phyloP scores from a whole-genome alignment of 2,329 filamentous ascomycete genomes.

The Cordyceps tenuipes region DNA sequence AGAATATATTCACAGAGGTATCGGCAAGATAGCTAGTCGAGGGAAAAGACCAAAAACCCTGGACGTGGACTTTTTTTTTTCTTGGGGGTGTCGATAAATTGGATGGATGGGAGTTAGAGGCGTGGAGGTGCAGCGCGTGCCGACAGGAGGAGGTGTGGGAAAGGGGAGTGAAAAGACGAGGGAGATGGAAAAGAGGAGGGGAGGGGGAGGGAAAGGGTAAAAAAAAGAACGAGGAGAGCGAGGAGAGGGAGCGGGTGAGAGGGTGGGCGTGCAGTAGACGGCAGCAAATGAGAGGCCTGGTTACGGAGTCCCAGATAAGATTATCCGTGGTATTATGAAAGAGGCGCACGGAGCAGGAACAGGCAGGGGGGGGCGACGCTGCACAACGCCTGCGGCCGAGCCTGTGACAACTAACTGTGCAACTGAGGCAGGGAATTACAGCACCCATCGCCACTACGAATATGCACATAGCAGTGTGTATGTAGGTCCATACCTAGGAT shows the following conservation, averaged over 20 bases:
- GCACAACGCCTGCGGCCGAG: too few relatives aligned
- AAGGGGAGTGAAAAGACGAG: conserved; percentile 22
- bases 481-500: too few relatives aligned
- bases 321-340: too few relatives aligned
- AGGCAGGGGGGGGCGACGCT: neutral
- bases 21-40: neutral
- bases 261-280: neutral
- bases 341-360: neutral
- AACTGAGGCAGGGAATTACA: too few relatives aligned
- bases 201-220: conserved; percentile 14
- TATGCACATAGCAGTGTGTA: too few relatives aligned
- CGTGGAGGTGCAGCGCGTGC: conserved; percentile 11
- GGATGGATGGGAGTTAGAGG: conserved; percentile 7
- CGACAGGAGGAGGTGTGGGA: conserved; percentile 8
- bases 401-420: too few relatives aligned
- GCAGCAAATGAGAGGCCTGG: too few relatives aligned
- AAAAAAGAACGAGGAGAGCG: conserved; percentile 15
- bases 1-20: neutral
- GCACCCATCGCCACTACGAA: too few relatives aligned
- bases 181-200: conserved; percentile 24
- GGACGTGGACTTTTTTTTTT: conserved; percentile 3
- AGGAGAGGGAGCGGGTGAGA: conserved; percentile 10
- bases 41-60: neutral
- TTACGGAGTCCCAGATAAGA: too few relatives aligned
- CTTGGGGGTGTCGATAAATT: conserved; percentile 13